Base-by-base conservation (phyloP, 768 basidiomycete species). In the Suillus decipiens region DNA sequence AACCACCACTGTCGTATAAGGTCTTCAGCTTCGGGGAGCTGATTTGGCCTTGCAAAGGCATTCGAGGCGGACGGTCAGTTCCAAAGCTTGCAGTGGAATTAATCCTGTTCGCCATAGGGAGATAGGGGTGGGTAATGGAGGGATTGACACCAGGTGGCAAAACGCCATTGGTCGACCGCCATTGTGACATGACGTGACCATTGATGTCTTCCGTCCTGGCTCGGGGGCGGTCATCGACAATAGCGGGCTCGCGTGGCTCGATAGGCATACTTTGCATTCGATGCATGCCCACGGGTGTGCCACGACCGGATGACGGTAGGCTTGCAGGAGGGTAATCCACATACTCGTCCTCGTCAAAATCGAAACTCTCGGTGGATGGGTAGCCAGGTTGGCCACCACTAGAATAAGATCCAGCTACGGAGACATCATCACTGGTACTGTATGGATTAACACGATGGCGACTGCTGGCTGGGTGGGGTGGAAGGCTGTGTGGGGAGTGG, bases 261-360 rank as follows among this genome's bases (percentile, higher is more conserved):
- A 82, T 73, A 12, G 85, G 86, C 79, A 88, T 80, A 67, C 80
- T 83, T 64, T 85, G 79, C 54, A 80, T 77, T 60, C 90, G 76
- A 43, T 90, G 84, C 15, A 79, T 77, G 11, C 85, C 84, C 61
- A 89, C 68, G 0, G 92, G 92, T 1, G 93, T 95, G 22, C 88
- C 90, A 2, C 92, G 85, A 15, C 92, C 91, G 7, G 88, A 89
- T 5, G 82, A 69, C 0, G 81, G 72, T 11, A 76, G 69, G 24
- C 69, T 73, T 5, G 84, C 75, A 6, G 83, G 79, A 2, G 87
- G 85, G 70, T 89, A 89, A 65, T 93, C 93, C 70, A 94, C 93
- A 62, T 81, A 85, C 2, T 92, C 90, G 64, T 90, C 89, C 42
- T 91, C 90, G 54, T 92, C 92, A 62, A 86, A 79, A 48, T 89